phyloP scores from a whole-genome alignment of 495 filamentous ascomycete species.

The Friedmanniomyces simplex region DNA sequence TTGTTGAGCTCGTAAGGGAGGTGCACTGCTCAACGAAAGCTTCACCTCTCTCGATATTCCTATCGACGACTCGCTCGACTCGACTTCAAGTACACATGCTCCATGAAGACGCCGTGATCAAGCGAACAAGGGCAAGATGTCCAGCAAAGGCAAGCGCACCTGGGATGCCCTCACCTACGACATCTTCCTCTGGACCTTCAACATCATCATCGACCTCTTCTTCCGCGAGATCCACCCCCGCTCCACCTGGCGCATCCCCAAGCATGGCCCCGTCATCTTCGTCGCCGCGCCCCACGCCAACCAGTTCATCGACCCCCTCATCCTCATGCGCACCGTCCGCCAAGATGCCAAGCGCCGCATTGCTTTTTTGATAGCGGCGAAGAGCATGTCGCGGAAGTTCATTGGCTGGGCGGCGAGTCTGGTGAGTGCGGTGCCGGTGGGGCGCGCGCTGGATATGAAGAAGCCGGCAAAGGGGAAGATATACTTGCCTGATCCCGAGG shows the following conservation, averaged over 20 bases:
- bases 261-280: conserved; percentile 79
- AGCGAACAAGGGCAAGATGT: background rate
- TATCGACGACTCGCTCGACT: too few species aligned
- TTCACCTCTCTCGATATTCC: too few species aligned
- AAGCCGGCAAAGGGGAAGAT: conserved; percentile 69
- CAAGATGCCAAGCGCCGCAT: conserved; percentile 79
- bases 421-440: conserved; percentile 79
- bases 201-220: conserved; percentile 83
- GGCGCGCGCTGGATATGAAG: conserved; percentile 77
- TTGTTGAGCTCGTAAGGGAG: too few species aligned
- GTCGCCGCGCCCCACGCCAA: conserved; percentile 98
- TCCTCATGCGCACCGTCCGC: conserved; percentile 80
- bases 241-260: conserved; percentile 84
- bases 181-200: conserved; percentile 69
- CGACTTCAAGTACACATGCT: too few species aligned
- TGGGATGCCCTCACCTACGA: conserved; percentile 45
- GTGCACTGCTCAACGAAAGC: too few species aligned
- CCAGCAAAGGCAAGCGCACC: background rate
- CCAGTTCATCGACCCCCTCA: conserved; percentile 94
- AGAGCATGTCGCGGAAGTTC: conserved; percentile 78
- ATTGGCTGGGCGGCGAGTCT: conserved; percentile 71
- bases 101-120: too few species aligned
- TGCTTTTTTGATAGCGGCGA: conserved; percentile 85
- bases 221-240: conserved; percentile 96
- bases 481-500: conserved; percentile 81